A percentile compares a stretch with the other conserved stretches of the same genome.
Conservation (phyloP, 805 yeast species). For the Saturnispora silvae region DNA sequence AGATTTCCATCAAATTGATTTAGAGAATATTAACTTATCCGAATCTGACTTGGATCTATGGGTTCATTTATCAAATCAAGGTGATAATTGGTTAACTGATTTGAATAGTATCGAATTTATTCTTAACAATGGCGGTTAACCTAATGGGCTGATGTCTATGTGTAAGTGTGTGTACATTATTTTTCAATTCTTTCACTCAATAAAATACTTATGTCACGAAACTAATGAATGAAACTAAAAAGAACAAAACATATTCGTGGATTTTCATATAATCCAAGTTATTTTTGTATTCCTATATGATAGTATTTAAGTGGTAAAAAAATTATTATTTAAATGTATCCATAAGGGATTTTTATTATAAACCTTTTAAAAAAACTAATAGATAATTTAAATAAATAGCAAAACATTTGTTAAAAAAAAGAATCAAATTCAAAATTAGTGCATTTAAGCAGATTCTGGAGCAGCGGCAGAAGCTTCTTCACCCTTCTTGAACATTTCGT, state of each 20-base stretch:
- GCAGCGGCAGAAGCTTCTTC: conserved; percentile 23
- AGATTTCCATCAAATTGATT: conserved; percentile 26
- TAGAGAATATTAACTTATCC: conserved; percentile 27
- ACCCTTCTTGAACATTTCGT: conserved; percentile 72
- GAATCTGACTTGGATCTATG: conserved; percentile 46
- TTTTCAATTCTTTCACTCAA: too few species aligned
- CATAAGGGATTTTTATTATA: too few species aligned
- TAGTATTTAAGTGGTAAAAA: too few species aligned
- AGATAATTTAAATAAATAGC: conserved; percentile 5
- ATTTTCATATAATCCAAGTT: too few species aligned
- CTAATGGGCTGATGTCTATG: too few species aligned
- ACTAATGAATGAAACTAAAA: too few species aligned
- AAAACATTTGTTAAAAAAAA: conserved; percentile 3
- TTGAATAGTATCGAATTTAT: not conserved
- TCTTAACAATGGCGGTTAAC: not conserved
- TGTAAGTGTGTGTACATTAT: too few species aligned
- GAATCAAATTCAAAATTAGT: not conserved
- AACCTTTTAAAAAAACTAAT: too few species aligned
- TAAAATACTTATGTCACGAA: too few species aligned
- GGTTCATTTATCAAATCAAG: conserved; percentile 71
- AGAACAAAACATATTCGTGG: too few species aligned
- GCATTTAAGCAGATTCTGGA: conserved; percentile 12
- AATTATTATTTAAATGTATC: too few species aligned
- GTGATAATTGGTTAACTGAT: conserved; percentile 19
- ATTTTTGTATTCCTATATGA: too few species aligned